Percentiles rank a stretch among this genome's conserved stretches.
phyloP scores from a whole-genome alignment of 2,329 filamentous ascomycete species.

The Cladosporium sp. region DNA sequence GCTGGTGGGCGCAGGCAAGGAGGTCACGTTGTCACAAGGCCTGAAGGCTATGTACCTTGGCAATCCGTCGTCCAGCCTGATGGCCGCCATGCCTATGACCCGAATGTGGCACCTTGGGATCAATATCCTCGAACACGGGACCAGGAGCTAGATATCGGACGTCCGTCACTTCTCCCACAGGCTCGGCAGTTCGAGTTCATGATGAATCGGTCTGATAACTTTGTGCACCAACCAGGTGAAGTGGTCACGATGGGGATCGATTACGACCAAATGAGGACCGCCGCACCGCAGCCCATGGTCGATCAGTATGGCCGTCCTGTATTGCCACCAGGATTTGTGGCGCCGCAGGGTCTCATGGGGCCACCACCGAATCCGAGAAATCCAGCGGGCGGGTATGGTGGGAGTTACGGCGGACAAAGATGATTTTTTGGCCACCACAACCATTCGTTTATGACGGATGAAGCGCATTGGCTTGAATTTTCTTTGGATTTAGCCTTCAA shows the following conservation, averaged over 20 bases:
- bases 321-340: neutral
- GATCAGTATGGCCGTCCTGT: neutral
- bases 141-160: neutral
- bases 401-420: neutral
- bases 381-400: neutral
- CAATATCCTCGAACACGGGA: neutral
- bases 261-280: neutral
- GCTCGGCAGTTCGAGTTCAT: neutral
- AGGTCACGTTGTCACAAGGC: neutral
- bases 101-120: neutral
- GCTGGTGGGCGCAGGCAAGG: neutral
- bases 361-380: neutral
- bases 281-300: neutral
- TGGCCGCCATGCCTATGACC: neutral
- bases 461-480: neutral
- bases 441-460: neutral
- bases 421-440: neutral
- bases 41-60: neutral
- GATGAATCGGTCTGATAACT: neutral
- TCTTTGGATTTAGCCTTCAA: neutral
- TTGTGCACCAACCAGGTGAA: neutral
- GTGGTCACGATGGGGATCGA: neutral
- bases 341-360: neutral
- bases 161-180: neutral
- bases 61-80: neutral